Evolutionary conservation across 805 yeast species (phyloP), one percentile per base, ranked within the genome.

Genomic region (Zygosaccharomyces gambellarensis): DNA sequence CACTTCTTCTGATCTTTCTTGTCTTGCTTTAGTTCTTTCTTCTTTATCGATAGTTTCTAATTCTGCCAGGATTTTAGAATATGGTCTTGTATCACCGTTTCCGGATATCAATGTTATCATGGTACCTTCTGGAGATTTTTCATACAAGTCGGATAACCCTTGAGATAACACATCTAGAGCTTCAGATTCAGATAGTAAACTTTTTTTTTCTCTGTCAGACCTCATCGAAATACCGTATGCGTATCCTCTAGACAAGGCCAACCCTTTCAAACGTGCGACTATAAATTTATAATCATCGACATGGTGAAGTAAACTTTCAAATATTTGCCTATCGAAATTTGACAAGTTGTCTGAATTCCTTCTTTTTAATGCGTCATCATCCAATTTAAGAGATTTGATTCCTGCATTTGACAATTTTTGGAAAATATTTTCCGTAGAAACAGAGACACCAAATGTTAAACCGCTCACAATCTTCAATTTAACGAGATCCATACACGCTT

Each of bases 401-500:
- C 62, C 58, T 5, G 58, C 52, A n/a, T 58, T 59, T 10, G 63
- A 59, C 17, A 79, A 55, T 39, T 71, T 70, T 5, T 68, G 64
- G 52, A 73, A 77, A 4, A 80, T 60, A 19, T 73, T 69, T 43
- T 71, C 74, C 1, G 75, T 75, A 44, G 69, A 67, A 8, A 72
- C 55, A 3, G 70, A 70, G 48, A 70, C 69, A 0, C 98, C 98
- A 65, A 77, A 85, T 2, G 74, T 68, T 5, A 68, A 62, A 1
- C 97, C 97, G 48, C 83, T 81, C 4, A 72, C 66, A 11, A 90
- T 66, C 61, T 90, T 90, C 55, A 81, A 57, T 57, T 86, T 82
- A 1, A 87, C 79, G 44, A 92, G 74, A 45, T 87, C 89, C 60
- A 90, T 71, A 62, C 96, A 87, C 0, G 96, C 82, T 27, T 65